A percentile compares a stretch with the other conserved stretches of the same genome.
These are phyloP conservation scores for Bidens hawaiensis DNA, from an alignment of 140 eudicot species.

Conservation along the genomic window DNA sequence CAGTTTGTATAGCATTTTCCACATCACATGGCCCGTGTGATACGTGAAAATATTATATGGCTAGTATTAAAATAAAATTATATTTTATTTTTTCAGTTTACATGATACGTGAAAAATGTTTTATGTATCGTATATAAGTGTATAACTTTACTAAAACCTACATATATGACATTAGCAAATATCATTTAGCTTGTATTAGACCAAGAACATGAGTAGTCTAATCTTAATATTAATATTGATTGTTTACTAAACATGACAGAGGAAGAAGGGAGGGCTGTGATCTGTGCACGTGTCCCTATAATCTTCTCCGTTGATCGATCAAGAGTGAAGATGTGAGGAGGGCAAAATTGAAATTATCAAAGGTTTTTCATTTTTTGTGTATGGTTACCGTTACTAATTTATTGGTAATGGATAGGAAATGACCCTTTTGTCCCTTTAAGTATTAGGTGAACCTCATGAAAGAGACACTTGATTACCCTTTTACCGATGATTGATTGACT, in stretches of 20 bases:
- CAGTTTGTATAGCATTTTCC: no score
- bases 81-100: no score
- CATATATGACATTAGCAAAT: no score
- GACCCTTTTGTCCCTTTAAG: constrained; percentile 24
- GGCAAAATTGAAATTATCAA: constrained; percentile 25
- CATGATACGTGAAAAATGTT: no score
- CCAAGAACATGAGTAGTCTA: constrained; percentile 22
- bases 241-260: constrained; percentile 24
- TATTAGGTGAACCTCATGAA: constrained; percentile 8
- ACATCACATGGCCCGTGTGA: no score
- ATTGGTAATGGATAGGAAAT: constrained; percentile 7
- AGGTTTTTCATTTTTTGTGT: no score
- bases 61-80: no score
- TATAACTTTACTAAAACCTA: no score
- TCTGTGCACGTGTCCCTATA: constrained; percentile 42
- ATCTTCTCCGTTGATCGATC: constrained; percentile 38
- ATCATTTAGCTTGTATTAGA: no score
- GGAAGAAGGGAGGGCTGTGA: constrained; percentile 35
- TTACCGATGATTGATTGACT: constrained; percentile 36
- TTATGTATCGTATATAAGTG: no score
- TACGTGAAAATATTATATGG: no score
- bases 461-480: constrained; percentile 22
- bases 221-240: no score
- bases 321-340: constrained; percentile 39
- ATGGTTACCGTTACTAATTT: constrained; percentile 13